phyloP scores from a whole-genome alignment of 306 rosid genomes.

The Arachis hypogaea region DNA sequence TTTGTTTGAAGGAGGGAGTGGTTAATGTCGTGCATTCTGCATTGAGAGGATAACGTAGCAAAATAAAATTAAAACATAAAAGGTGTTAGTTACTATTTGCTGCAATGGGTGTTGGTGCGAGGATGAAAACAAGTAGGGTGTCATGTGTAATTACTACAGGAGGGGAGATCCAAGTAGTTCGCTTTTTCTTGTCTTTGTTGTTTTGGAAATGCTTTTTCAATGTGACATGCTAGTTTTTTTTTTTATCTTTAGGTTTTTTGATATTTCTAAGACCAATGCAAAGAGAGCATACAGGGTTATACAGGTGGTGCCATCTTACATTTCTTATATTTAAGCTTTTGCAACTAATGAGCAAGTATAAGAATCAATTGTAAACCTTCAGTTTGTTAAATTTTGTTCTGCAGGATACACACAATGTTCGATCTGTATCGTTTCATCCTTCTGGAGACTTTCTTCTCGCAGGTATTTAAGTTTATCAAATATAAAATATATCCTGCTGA shows the following conservation, averaged over 20 bases:
- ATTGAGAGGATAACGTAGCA: too few relatives aligned
- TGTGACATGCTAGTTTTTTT: constrained; percentile 33
- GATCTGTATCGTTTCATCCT: constrained; percentile 88
- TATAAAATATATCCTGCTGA: constrained; percentile 5
- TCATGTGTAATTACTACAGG: neutral
- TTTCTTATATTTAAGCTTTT: constrained; percentile 38
- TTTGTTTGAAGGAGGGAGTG: too few relatives aligned
- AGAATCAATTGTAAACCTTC: constrained; percentile 2
- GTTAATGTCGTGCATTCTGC: too few relatives aligned
- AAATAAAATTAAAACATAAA: too few relatives aligned
- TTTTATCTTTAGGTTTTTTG: constrained; percentile 68
- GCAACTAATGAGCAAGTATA: constrained; percentile 33
- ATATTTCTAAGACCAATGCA: constrained; percentile 78
- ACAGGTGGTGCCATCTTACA: constrained; percentile 60
- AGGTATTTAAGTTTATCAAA: constrained; percentile 51
- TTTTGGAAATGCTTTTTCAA: constrained; percentile 33
- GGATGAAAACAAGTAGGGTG: neutral
- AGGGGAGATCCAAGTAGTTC: neutral
- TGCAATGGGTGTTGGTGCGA: too few relatives aligned
- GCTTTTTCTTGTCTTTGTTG: constrained; percentile 14
- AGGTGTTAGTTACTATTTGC: too few relatives aligned
- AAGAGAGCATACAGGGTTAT: constrained; percentile 92
- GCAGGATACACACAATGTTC: constrained; percentile 96
- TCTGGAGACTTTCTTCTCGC: constrained; percentile 93
- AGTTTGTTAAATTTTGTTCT: constrained; percentile 31